These are phyloP conservation scores for Breviolum minutum DNA, from an alignment of 73 alveolate genomes.

Conservation along the genomic window DNA sequence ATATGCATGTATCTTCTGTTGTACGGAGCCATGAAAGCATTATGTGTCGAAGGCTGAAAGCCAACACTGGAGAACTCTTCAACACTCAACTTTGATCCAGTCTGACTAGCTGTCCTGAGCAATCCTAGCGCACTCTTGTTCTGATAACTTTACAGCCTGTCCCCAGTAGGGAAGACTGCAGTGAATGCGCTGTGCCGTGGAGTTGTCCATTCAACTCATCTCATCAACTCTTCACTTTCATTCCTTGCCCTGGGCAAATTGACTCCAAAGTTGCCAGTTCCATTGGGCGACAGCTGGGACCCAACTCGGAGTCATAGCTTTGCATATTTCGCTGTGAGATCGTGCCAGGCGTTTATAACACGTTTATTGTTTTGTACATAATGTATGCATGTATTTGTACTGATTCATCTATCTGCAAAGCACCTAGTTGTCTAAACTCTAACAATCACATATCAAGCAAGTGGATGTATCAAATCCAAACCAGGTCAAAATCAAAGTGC, in stretches of 20 bases:
- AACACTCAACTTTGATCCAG: constrained; percentile 21
- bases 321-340: too few species aligned
- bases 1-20: too few species aligned
- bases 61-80: neutral
- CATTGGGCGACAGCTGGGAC: constrained; percentile 21
- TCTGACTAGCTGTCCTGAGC: constrained; percentile 5
- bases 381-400: too few species aligned
- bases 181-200: neutral
- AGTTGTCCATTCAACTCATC: neutral
- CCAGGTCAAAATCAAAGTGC: neutral
- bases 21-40: too few species aligned
- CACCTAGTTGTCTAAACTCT: too few species aligned
- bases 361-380: too few species aligned
- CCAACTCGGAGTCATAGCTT: neutral
- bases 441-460: too few species aligned
- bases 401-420: too few species aligned
- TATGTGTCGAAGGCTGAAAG: too few species aligned
- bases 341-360: too few species aligned
- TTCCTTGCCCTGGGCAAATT: neutral
- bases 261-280: neutral
- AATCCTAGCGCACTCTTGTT: neutral
- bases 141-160: neutral
- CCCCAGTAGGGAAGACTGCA: constrained; percentile 36
- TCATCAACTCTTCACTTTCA: neutral
- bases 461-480: too few species aligned